A percentile compares a stretch with the other conserved stretches of the same genome.
phyloP scores from a whole-genome alignment of 2,329 filamentous ascomycete species.

The Xylariaceae sp. region DNA sequence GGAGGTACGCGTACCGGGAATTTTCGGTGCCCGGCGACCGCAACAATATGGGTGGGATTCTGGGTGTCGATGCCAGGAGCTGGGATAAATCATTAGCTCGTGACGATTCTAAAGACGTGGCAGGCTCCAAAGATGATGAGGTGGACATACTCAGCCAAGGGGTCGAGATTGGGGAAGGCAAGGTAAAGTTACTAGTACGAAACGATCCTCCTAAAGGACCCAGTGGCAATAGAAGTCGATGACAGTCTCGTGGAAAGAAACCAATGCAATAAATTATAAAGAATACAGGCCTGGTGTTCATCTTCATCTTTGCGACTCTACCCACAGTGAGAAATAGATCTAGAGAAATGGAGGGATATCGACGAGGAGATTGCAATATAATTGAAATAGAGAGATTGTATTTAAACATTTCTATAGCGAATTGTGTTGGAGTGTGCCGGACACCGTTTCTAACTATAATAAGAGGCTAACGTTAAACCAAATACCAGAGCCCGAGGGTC shows the following conservation, averaged over 20 bases:
- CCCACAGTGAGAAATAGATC: neutral
- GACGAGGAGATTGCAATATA: too few relatives aligned
- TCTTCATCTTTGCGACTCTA: neutral
- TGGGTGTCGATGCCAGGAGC: slow-evolving; percentile 64
- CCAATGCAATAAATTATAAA: neutral
- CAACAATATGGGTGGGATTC: slow-evolving; percentile 72
- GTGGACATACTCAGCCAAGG: slow-evolving; percentile 60
- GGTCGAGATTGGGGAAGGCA: slow-evolving; percentile 65
- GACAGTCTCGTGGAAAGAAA: slow-evolving; percentile 14
- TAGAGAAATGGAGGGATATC: too few relatives aligned
- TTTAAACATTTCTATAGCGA: too few relatives aligned
- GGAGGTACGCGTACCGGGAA: slow-evolving; percentile 92
- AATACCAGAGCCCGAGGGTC: too few relatives aligned
- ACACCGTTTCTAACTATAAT: too few relatives aligned
- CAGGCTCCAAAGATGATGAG: slow-evolving; percentile 38
- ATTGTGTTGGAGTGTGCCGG: too few relatives aligned
- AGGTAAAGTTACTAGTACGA: slow-evolving; percentile 61
- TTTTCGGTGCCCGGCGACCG: slow-evolving; percentile 95
- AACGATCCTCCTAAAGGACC: slow-evolving; percentile 57
- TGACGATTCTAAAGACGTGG: slow-evolving; percentile 40
- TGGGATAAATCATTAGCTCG: slow-evolving; percentile 59
- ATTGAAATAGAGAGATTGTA: too few relatives aligned
- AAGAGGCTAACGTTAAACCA: too few relatives aligned
- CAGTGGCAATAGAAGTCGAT: slow-evolving; percentile 44
- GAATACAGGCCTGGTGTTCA: neutral